Conservation (phyloP, 345 rosid species). For the Euclidium syriacum region DNA sequence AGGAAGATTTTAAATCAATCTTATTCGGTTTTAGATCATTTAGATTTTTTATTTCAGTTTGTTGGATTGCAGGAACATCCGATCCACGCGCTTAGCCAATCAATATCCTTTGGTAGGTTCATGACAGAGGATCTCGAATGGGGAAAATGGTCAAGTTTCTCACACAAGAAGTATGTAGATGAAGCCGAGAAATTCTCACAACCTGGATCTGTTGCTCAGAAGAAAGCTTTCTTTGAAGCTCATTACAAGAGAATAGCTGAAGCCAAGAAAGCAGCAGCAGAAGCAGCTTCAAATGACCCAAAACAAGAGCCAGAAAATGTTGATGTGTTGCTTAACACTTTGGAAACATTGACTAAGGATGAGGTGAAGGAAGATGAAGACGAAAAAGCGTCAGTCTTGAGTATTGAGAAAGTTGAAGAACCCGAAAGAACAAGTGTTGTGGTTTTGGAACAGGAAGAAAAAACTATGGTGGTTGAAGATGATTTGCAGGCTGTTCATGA, state of each 20-base stretch:
- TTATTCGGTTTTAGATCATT: not conserved
- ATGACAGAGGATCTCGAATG: constrained; percentile 77
- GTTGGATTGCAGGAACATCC: constrained; percentile 54
- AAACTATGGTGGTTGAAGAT: constrained; percentile 2
- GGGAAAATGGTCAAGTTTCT: constrained; percentile 89
- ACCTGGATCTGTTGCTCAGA: constrained; percentile 84
- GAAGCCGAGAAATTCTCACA: constrained; percentile 69
- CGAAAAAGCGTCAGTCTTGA: not conserved
- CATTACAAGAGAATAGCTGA: constrained; percentile 65
- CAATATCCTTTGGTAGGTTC: constrained; percentile 84
- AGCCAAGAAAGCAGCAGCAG: constrained; percentile 53
- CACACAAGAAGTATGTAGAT: constrained; percentile 68
- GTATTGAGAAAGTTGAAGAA: not conserved
- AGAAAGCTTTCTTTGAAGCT: constrained; percentile 82
- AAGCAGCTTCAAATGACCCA: not conserved
- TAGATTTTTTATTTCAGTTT: not conserved
- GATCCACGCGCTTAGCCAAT: constrained; percentile 56
- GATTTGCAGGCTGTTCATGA: not conserved
- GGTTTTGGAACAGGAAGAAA: constrained; percentile 14
- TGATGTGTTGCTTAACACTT: constrained; percentile 16
- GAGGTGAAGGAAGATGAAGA: constrained; percentile 20
- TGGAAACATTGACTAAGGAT: constrained; percentile 25
- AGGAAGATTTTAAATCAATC: constrained; percentile 4
- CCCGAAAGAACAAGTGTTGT: not conserved
- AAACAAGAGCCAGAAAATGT: constrained; percentile 9